phyloP scores from a whole-genome alignment of 345 rosid genomes.

The Eucalyptus curtisii region DNA sequence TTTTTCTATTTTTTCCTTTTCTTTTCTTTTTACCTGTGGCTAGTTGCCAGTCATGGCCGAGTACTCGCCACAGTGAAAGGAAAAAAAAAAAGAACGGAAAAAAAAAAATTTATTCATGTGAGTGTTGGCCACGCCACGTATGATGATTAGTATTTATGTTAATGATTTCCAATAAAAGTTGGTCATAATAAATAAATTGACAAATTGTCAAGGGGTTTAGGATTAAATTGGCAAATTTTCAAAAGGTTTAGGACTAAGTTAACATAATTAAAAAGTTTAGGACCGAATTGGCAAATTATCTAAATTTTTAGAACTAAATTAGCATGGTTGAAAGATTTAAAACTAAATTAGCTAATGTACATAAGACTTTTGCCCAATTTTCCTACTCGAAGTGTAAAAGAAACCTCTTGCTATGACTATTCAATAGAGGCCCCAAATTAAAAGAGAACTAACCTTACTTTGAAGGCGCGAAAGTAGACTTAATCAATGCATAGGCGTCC shows the following conservation, averaged over 20 bases:
- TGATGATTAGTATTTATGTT: too few species aligned
- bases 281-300: not conserved
- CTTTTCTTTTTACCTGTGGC: not conserved
- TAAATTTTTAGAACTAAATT: too few species aligned
- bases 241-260: not conserved
- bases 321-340: not conserved
- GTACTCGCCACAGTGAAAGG: fast-evolving
- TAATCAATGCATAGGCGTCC: not conserved
- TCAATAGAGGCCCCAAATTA: not conserved
- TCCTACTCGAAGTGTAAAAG: not conserved
- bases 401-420: not conserved
- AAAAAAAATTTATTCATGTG: fast-evolving
- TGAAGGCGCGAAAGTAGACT: not conserved
- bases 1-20: not conserved
- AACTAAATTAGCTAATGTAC: not conserved
- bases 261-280: not conserved
- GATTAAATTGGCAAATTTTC: not conserved
- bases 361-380: not conserved
- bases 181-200: too few species aligned
- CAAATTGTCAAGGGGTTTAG: too few species aligned
- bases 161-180: too few species aligned
- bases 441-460: not conserved
- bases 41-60: fast-evolving
- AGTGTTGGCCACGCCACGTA: fast-evolving
- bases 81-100: not conserved